Base-by-base conservation (phyloP, 1,139 yeast species). In the Pichia cactophila region DNA sequence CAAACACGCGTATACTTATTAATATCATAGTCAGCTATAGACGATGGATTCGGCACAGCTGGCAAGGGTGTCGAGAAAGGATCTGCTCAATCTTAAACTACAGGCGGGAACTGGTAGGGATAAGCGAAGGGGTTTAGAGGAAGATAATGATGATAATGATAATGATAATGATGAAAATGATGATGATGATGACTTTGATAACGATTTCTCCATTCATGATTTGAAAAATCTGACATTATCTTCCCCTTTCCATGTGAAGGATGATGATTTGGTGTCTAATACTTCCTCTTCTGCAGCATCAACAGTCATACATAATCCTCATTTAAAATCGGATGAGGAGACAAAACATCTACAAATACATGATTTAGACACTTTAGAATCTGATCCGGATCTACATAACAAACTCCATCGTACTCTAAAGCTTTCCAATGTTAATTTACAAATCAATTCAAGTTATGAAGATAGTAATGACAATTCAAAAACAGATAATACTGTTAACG, bases 211-310 rank as follows among this genome's bases (percentile, higher is more conserved):
- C 2, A 10, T 55, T 8, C 57, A 55, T 29, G 48, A 55, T 40
- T 39, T 55, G 16, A 41, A 39, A 8, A 49, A 45, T 31, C 35
- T 58, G 5, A 50, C 52, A 16, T 44, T 53, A 23, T 45, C 56
- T 3, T 54, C 56, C 39, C 16, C 48, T 26, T 48, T 46, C 4
- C 33, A 38, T n/a, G 14, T 16, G 12, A 26, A 14, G 16, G 54
- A 46, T 9, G 38, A 45, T 33, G 58, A 54, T 37, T 28, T 51
- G 12, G 49, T 49, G 10, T 49, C 55, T 2, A 45, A 47, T 14
- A 49, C 57, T 1, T 59, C 64, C 4, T 59, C 64, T 1, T 61
- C 61, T 28, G 58, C 63, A 1, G 57, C 61, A 3, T 61, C 66
- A 2, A 61, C 65, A 0, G 61, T 62, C 12, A 55, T 62, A 6